These are phyloP conservation scores for Polytolypa hystricis DNA, from an alignment of 2,329 filamentous ascomycete species.

Conservation along the genomic window DNA sequence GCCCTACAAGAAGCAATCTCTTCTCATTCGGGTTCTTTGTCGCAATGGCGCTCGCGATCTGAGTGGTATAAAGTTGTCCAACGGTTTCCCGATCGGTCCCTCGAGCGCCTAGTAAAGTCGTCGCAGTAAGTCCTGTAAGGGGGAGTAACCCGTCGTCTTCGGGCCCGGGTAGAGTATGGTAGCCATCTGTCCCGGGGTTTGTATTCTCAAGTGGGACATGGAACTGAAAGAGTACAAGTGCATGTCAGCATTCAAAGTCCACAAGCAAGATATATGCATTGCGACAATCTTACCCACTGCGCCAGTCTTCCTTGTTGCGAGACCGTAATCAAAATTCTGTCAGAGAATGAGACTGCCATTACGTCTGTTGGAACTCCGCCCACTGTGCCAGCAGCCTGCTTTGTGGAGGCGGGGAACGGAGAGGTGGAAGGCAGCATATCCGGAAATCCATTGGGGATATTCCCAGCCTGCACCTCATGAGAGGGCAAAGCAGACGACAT, in stretches of 20 bases:
- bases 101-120: constrained; percentile 75
- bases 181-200: constrained; percentile 25
- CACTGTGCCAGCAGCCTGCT: constrained; percentile 49
- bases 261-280: background rate
- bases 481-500: too few species aligned
- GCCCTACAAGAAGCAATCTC: constrained; percentile 47
- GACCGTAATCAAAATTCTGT: constrained; percentile 84
- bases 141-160: constrained; percentile 55
- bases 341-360: constrained; percentile 62
- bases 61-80: constrained; percentile 79
- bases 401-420: constrained; percentile 59
- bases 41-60: constrained; percentile 71
- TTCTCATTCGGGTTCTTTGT: constrained; percentile 56
- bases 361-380: constrained; percentile 62
- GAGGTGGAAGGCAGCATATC: constrained; percentile 21
- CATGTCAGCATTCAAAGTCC: constrained; percentile 8
- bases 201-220: constrained; percentile 24
- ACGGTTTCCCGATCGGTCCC: constrained; percentile 67
- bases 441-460: too few species aligned
- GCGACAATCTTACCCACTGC: constrained; percentile 63
- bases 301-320: constrained; percentile 74
- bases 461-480: too few species aligned
- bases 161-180: constrained; percentile 27
- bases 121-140: constrained; percentile 70
- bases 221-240: constrained; percentile 16